Conservation (phyloP, 169 alveolate species). For the Babesia divergens region DNA sequence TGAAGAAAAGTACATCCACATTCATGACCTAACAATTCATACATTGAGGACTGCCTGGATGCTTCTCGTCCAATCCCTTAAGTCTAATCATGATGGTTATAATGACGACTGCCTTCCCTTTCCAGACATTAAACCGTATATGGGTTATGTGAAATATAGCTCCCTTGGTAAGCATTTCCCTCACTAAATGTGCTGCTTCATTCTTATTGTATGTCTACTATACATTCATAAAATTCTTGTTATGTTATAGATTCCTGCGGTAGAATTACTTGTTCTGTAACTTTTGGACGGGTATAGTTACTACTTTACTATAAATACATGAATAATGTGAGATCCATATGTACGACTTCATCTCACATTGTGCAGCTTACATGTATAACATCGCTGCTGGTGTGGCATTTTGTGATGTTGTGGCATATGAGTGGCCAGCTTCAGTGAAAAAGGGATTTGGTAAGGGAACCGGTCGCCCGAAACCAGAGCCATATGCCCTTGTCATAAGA, state of each 20-base stretch:
- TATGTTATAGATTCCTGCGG: no score
- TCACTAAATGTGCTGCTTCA: not conserved
- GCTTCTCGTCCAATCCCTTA: conserved; percentile 8
- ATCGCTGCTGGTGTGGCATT: conserved; percentile 41
- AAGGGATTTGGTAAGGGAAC: conserved; percentile 4
- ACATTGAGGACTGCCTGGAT: conserved; percentile 59
- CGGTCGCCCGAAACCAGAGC: conserved; percentile 36
- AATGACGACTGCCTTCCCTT: conserved; percentile 12
- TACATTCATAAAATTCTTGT: no score
- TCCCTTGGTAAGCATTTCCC: conserved; percentile 23
- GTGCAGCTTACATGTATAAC: conserved; percentile 30
- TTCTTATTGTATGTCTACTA: not conserved
- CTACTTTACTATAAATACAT: no score
- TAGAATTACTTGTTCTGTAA: no score
- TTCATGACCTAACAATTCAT: conserved; percentile 50
- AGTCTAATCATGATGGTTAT: conserved; percentile 21
- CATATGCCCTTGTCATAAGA: conserved; percentile 33
- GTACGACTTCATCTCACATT: no score
- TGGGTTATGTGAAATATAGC: conserved; percentile 24
- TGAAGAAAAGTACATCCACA: not conserved
- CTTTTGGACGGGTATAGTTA: no score
- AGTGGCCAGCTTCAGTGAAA: conserved; percentile 9
- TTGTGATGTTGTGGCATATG: conserved; percentile 43
- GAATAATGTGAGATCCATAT: no score
- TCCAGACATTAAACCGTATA: conserved; percentile 31